Evolutionary conservation across 495 filamentous ascomycete genomes (phyloP).

Genomic region (Trichoderma gamsii): DNA sequence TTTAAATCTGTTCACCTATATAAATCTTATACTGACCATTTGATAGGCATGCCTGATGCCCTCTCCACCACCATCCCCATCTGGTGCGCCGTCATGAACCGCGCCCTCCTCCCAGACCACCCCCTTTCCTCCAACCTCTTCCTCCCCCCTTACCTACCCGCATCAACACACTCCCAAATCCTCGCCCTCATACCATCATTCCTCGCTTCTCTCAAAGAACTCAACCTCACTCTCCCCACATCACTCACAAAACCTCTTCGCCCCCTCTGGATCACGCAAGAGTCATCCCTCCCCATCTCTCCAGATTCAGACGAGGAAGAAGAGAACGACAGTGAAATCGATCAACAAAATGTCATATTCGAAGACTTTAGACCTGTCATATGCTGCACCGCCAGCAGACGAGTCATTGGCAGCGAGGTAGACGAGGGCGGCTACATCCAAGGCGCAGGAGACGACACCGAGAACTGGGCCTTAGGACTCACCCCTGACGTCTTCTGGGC

Average conservation of each 20-base stretch:
- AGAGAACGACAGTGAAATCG: background rate
- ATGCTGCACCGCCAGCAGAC: slow-evolving; percentile 72
- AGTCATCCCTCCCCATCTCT: slow-evolving; percentile 30
- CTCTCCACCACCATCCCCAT: slow-evolving; percentile 90
- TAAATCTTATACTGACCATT: background rate
- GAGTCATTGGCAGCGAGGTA: slow-evolving; percentile 58
- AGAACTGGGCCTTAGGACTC: slow-evolving; percentile 78
- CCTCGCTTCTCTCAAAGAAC: slow-evolving; percentile 48
- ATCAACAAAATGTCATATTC: slow-evolving; percentile 30
- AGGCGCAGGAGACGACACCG: slow-evolving; percentile 87
- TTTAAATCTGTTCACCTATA: background rate
- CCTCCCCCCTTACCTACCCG: slow-evolving; percentile 56
- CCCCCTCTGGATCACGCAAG: slow-evolving; percentile 57
- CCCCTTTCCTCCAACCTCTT: slow-evolving; percentile 57
- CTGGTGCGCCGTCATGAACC: slow-evolving; percentile 83
- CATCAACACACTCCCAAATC: slow-evolving; percentile 80
- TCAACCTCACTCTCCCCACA: slow-evolving; percentile 33
- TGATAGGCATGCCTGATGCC: slow-evolving; percentile 78
- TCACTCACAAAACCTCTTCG: slow-evolving; percentile 52
- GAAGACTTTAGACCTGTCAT: slow-evolving; percentile 61
- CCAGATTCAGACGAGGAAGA: background rate
- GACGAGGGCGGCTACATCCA: slow-evolving; percentile 78
- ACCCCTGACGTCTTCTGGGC: slow-evolving; percentile 75
- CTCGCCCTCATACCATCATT: slow-evolving; percentile 60
- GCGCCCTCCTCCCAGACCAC: slow-evolving; percentile 61